phyloP scores from a whole-genome alignment of 2,329 filamentous ascomycete species.

The Alternaria consortialis region DNA sequence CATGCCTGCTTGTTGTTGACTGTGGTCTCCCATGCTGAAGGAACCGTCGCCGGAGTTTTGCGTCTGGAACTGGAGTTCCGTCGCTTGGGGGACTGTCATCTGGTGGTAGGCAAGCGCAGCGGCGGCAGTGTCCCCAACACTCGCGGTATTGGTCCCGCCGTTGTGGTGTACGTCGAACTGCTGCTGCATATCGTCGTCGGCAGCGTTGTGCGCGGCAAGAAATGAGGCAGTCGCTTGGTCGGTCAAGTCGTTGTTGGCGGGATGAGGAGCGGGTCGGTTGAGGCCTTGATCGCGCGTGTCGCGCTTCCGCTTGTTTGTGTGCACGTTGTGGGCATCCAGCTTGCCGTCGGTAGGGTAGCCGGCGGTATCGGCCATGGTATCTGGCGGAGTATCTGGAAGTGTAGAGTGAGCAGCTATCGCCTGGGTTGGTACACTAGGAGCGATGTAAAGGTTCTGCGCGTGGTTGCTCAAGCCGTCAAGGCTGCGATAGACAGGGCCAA shows the following conservation, averaged over 20 bases:
- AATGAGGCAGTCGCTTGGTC: slow-evolving; percentile 52
- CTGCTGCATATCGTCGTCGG: slow-evolving; percentile 55
- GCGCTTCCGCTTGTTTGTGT: slow-evolving; percentile 58
- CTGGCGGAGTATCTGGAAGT: neutral
- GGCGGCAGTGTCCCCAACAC: slow-evolving; percentile 67
- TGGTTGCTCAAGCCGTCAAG: slow-evolving; percentile 1
- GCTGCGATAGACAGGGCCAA: neutral
- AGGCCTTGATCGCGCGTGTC: slow-evolving; percentile 56
- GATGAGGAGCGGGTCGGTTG: slow-evolving; percentile 48
- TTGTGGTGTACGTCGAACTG: slow-evolving; percentile 60
- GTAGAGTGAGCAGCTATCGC: neutral
- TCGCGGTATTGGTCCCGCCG: slow-evolving; percentile 60
- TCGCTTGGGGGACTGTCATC: slow-evolving; percentile 66
- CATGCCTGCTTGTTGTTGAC: slow-evolving; percentile 51
- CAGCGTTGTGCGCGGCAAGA: slow-evolving; percentile 52
- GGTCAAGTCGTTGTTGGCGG: slow-evolving; percentile 45
- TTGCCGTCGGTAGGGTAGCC: slow-evolving; percentile 50
- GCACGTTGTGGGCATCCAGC: slow-evolving; percentile 42
- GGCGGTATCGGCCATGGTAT: slow-evolving; percentile 50
- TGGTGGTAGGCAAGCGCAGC: slow-evolving; percentile 63
- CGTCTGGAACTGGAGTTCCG: slow-evolving; percentile 62
- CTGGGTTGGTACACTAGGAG: neutral
- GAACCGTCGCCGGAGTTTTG: slow-evolving; percentile 55
- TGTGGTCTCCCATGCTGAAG: slow-evolving; percentile 56
- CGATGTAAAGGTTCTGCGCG: slow-evolving; percentile 6